Evolutionary conservation across 1,284 basidiomycete genomes (phyloP).

Genomic region (Phellinidium pouzarii): DNA sequence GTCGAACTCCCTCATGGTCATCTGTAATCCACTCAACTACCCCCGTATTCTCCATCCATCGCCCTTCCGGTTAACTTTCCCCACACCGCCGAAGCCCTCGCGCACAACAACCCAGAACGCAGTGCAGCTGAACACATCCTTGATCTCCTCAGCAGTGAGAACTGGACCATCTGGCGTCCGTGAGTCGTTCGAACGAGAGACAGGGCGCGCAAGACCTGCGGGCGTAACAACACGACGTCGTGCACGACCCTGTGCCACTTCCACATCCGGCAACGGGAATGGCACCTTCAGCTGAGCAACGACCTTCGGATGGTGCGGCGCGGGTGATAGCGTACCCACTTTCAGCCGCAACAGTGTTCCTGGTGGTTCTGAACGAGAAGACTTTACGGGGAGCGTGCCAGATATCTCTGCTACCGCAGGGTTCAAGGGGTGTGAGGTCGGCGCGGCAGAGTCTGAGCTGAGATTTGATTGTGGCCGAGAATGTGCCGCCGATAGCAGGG

Average conservation of each 20-base stretch:
- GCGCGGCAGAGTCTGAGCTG: neutral
- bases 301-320: slow-evolving; percentile 94
- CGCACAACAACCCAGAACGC: slow-evolving; percentile 89
- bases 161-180: slow-evolving; percentile 38
- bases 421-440: neutral
- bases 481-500: neutral
- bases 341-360: slow-evolving; percentile 38
- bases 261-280: slow-evolving; percentile 74
- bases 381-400: neutral
- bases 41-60: slow-evolving; percentile 69
- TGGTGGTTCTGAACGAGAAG: neutral
- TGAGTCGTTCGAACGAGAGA: slow-evolving; percentile 19
- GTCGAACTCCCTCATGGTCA: too few relatives aligned
- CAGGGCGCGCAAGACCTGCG: slow-evolving; percentile 37
- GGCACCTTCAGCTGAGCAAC: slow-evolving; percentile 88
- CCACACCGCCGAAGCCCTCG: slow-evolving; percentile 88
- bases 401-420: neutral
- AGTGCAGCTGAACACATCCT: slow-evolving; percentile 86
- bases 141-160: slow-evolving; percentile 87
- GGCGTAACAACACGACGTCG: slow-evolving; percentile 43
- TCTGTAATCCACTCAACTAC: slow-evolving; percentile 19
- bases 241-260: slow-evolving; percentile 48
- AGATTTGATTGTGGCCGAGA: neutral
- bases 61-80: slow-evolving; percentile 69
- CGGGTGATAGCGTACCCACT: slow-evolving; percentile 80